Conservation (phyloP, 495 filamentous ascomycete genomes). For the Talaromyces liani region DNA sequence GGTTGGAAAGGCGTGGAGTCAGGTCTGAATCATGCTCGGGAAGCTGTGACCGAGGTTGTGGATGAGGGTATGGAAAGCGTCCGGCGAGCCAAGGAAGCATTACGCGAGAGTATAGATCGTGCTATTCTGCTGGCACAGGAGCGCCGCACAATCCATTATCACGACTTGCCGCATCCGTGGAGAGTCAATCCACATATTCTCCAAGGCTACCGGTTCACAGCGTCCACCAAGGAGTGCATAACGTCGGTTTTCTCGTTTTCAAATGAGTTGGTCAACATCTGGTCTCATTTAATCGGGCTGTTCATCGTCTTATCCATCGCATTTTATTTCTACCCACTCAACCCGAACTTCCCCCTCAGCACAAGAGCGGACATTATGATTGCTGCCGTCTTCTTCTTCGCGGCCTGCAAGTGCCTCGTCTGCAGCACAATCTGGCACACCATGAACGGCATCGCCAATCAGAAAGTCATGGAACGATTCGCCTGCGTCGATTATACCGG, state of each 20-base stretch:
- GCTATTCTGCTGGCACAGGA: slow-evolving; percentile 75
- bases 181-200: slow-evolving; percentile 90
- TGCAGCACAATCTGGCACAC: slow-evolving; percentile 98
- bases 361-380: slow-evolving; percentile 82
- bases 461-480: slow-evolving; percentile 85
- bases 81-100: slow-evolving; percentile 62
- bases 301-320: slow-evolving; percentile 81
- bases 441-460: slow-evolving; percentile 90
- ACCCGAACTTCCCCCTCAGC: slow-evolving; percentile 76
- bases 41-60: slow-evolving; percentile 73
- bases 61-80: slow-evolving; percentile 81
- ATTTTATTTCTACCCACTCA: slow-evolving; percentile 92
- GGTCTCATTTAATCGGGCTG: slow-evolving; percentile 87
- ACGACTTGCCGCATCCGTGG: slow-evolving; percentile 89
- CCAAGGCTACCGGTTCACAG: slow-evolving; percentile 85
- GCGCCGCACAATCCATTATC: slow-evolving; percentile 76
- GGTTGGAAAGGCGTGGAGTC: slow-evolving; percentile 68
- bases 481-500: slow-evolving; percentile 99
- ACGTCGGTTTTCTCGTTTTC: slow-evolving; percentile 73
- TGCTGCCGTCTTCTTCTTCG: slow-evolving; percentile 93
- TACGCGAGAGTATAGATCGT: slow-evolving; percentile 72
- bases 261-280: slow-evolving; percentile 97
- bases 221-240: slow-evolving; percentile 80
- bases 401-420: slow-evolving; percentile 89
- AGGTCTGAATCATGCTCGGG: slow-evolving; percentile 59